phyloP scores from a whole-genome alignment of 495 filamentous ascomycete species.

The Neurospora africana region DNA sequence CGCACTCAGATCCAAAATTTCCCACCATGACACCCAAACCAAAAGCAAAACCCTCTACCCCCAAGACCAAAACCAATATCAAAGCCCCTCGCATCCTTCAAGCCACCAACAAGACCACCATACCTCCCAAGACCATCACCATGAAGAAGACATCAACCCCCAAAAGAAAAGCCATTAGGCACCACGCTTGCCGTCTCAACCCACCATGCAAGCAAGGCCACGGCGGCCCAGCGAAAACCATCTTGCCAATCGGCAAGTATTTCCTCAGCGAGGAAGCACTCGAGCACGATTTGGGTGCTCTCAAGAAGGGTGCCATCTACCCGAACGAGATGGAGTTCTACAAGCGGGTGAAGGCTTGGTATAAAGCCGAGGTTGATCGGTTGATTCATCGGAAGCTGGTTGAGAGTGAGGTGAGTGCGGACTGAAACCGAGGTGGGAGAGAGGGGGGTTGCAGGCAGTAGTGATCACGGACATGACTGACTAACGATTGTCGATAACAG shows the following conservation, averaged over 20 bases:
- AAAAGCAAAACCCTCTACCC: neutral
- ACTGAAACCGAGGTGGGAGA: neutral
- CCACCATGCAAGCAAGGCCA: slow-evolving; percentile 10
- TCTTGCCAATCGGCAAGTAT: slow-evolving; percentile 9
- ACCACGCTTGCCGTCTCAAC: slow-evolving; percentile 1
- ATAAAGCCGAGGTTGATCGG: slow-evolving; percentile 22
- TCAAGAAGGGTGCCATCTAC: slow-evolving; percentile 13
- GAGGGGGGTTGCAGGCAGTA: neutral
- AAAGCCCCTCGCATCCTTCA: neutral
- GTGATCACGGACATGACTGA: neutral
- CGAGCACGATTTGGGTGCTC: slow-evolving; percentile 12
- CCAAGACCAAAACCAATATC: neutral
- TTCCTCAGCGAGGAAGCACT: slow-evolving; percentile 10
- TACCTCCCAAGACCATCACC: neutral
- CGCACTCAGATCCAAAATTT: neutral
- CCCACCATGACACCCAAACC: neutral
- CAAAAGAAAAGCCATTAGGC: neutral
- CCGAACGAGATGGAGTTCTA: slow-evolving; percentile 11
- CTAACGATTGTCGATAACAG: neutral
- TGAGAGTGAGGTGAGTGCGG: neutral
- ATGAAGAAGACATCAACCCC: neutral
- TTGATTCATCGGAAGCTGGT: slow-evolving; percentile 4
- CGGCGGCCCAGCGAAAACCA: neutral
- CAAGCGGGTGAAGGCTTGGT: slow-evolving; percentile 18
- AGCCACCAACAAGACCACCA: neutral